Percentiles rank a stretch among this genome's conserved stretches.
phyloP scores from a whole-genome alignment of 139 green algal genomes.

The Nannochloris sp. region DNA sequence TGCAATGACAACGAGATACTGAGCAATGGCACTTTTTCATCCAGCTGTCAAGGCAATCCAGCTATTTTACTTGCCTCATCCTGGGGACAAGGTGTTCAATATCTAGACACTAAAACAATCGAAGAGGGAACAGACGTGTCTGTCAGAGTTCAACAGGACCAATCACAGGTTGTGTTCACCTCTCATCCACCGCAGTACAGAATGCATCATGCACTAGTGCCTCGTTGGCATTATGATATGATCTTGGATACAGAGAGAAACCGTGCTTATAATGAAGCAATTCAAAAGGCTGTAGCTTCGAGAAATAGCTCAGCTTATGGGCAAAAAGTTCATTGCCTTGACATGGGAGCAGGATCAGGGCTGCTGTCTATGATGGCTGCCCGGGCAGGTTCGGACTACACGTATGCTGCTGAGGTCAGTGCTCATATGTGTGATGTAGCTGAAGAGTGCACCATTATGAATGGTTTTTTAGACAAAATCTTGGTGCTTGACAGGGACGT shows the following conservation, averaged over 20 bases:
- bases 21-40: not conserved
- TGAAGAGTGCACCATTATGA: slow-evolving; percentile 51
- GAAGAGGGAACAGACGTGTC: slow-evolving; percentile 1
- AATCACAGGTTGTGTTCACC: slow-evolving; percentile 36
- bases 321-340: slow-evolving; percentile 34
- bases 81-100: slow-evolving; percentile 44
- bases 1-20: not conserved
- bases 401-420: slow-evolving; percentile 42
- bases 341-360: slow-evolving; percentile 62
- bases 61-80: slow-evolving; percentile 6
- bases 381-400: slow-evolving; percentile 40
- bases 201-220: slow-evolving; percentile 48
- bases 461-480: slow-evolving; percentile 41
- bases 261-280: slow-evolving; percentile 52
- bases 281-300: slow-evolving; percentile 12
- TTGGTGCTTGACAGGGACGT: slow-evolving; percentile 53
- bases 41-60: not conserved
- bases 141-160: slow-evolving; percentile 39
- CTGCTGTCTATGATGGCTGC: slow-evolving; percentile 72
- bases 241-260: slow-evolving; percentile 59
- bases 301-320: not conserved
- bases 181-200: slow-evolving; percentile 16
- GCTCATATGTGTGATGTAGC: slow-evolving; percentile 59
- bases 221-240: slow-evolving; percentile 84
- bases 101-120: slow-evolving; percentile 26